Percentiles rank a stretch among this genome's conserved stretches.
Evolutionary conservation across 2,329 filamentous ascomycete species (phyloP).

Genomic region (Aspergillus novoparasiticus): DNA sequence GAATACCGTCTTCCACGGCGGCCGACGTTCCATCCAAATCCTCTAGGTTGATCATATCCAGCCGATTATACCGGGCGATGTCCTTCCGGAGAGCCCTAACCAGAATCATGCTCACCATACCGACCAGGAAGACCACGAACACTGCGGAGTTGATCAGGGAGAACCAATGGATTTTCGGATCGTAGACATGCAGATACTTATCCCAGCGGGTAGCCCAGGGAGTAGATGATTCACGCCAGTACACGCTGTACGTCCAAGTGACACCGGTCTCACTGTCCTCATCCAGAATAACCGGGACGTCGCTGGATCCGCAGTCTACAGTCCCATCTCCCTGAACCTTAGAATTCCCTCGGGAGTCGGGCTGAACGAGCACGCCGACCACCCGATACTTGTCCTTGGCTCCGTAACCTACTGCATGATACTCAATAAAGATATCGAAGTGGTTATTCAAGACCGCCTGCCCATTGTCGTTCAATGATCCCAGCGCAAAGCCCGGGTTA

Average conservation of each 20-base stretch:
- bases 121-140: conserved; percentile 87
- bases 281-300: conserved; percentile 64
- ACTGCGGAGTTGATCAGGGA: conserved; percentile 94
- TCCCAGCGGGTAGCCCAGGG: conserved; percentile 98
- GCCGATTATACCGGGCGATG: conserved; percentile 92
- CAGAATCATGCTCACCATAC: conserved; percentile 91
- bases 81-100: conserved; percentile 88
- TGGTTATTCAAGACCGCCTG: conserved; percentile 81
- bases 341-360: conserved; percentile 68
- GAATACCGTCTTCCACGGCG: conserved; percentile 82
- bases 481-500: conserved; percentile 86
- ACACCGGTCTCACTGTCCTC: conserved; percentile 68
- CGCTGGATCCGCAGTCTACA: conserved; percentile 64
- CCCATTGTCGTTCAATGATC: conserved; percentile 56
- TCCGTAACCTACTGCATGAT: conserved; percentile 70
- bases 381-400: conserved; percentile 72
- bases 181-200: conserved; percentile 96
- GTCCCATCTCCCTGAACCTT: conserved; percentile 53
- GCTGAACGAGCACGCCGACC: conserved; percentile 87
- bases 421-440: conserved; percentile 91
- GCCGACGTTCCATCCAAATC: conserved; percentile 79
- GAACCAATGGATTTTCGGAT: conserved; percentile 99
- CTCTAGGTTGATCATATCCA: conserved; percentile 88
- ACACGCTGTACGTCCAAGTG: conserved; percentile 88
- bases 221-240: conserved; percentile 80